A percentile compares a stretch with the other conserved stretches of the same genome.
These are phyloP conservation scores for Sordaria brevicollis DNA, from an alignment of 495 filamentous ascomycete species.

Conservation along the genomic window DNA sequence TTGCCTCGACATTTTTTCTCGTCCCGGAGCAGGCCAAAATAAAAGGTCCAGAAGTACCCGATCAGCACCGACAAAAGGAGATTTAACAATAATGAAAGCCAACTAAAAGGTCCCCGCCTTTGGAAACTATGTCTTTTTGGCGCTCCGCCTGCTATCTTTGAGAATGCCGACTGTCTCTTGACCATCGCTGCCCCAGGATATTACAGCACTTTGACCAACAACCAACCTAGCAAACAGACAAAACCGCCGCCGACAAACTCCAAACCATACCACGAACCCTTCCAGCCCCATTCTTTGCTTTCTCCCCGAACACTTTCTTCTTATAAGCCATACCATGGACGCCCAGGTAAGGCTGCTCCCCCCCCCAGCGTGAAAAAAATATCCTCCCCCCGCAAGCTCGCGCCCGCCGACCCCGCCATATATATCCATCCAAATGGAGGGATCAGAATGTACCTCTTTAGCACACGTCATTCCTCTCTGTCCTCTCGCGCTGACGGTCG, in stretches of 20 bases:
- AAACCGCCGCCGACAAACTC: conserved; percentile 3
- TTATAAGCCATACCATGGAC: conserved; percentile 15
- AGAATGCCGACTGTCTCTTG: conserved; percentile 21
- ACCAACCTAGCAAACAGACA: neutral
- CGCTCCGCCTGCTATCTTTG: conserved; percentile 14
- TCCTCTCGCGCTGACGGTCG: neutral
- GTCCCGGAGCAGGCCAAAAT: neutral
- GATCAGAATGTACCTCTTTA: neutral
- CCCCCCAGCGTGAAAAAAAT: neutral
- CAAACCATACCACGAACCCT: neutral
- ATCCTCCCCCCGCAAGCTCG: conserved; percentile 1
- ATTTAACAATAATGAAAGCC: conserved; percentile 7
- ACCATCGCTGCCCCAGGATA: conserved; percentile 17
- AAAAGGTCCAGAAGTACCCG: neutral
- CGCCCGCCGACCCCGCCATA: conserved; percentile 9
- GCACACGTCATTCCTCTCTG: neutral
- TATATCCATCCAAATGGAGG: neutral
- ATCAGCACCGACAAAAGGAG: conserved; percentile 9
- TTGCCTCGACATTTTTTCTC: neutral
- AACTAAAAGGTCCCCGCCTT: conserved; percentile 6
- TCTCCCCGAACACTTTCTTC: neutral
- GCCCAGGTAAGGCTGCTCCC: conserved; percentile 17
- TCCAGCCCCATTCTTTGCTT: neutral
- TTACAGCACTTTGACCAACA: conserved; percentile 17
- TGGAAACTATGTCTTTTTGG: conserved; percentile 18